Base-by-base conservation (phyloP, 495 filamentous ascomycete genomes). In the Tuber borchii region DNA sequence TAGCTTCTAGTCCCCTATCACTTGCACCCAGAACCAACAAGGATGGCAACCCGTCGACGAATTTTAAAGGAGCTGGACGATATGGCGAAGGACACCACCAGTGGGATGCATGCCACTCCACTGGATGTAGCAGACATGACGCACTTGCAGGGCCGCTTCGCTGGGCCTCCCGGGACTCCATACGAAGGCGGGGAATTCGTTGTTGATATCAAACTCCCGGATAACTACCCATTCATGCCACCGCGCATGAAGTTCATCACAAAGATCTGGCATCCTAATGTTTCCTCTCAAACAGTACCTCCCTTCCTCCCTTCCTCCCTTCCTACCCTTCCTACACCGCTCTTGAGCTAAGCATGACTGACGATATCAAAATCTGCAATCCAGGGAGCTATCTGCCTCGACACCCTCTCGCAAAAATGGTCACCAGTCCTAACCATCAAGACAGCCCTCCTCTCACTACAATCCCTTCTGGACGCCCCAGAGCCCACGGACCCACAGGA, bases 401-500 rank as follows among this genome's bases (percentile, higher is more conserved):
- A 99, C 82, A 99, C 94, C 0, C 89, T 99, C 26, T 91, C 92
- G 19, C 86, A 88, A 45, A 93, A 91, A 76, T 99, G 95, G 95
- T 95, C 93, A 9, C 95, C 95, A 0, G 93, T 98, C 20, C 88
- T 97, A 69, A 99, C 94, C 2, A 94, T 99, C 83, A 98, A 97
- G 86, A 95, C 93, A 71, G 93, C 96, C 43, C 88, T 99, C 40
- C 88, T 98, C 73, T 97, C 94, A 20, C 86, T 99, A 26, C 95
- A 97, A 83, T 95, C 93, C 69, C 90, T 99, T 17, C 92, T 99
- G 80, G 93, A 91, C 85, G 92, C 92, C 16, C 95, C 95, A 2
- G 95, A 99, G 84, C 95, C 95, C 12, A 95, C 95, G 78, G 95
- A 99, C 81, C 95, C 95, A 3, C 95, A 99, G 84, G 95, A 99